Conservation (phyloP, 768 basidiomycete species). For the Calocybe gangraenosa region DNA sequence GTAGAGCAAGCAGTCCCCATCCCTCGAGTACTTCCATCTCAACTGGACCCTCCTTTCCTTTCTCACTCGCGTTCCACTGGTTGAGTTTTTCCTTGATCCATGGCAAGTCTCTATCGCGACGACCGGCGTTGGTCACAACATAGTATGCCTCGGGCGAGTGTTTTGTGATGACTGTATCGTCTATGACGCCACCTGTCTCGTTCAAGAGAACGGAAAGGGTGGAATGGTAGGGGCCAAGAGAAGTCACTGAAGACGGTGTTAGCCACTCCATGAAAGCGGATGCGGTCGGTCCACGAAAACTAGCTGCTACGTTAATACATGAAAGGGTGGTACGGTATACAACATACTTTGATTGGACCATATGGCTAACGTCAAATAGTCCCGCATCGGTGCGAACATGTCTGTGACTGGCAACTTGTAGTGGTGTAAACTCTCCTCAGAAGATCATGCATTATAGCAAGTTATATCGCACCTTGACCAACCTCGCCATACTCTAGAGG, state of each 20-base stretch:
- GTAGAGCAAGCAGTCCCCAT: slow-evolving; percentile 88
- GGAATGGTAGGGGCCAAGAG: slow-evolving; percentile 68
- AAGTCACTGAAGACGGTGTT: slow-evolving; percentile 75
- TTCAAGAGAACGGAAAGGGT: slow-evolving; percentile 90
- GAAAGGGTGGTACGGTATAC: background rate
- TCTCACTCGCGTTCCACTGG: slow-evolving; percentile 72
- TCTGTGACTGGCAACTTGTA: slow-evolving; percentile 80
- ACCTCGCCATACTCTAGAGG: slow-evolving; percentile 81
- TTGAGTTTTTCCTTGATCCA: slow-evolving; percentile 68
- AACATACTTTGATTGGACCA: slow-evolving; percentile 89
- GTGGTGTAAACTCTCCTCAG: background rate
- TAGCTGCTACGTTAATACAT: slow-evolving; percentile 23
- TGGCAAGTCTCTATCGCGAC: slow-evolving; percentile 73
- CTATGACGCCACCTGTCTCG: slow-evolving; percentile 88
- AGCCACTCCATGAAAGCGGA: slow-evolving; percentile 85
- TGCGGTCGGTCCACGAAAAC: slow-evolving; percentile 77
- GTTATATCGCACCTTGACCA: slow-evolving; percentile 59
- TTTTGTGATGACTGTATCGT: slow-evolving; percentile 91
- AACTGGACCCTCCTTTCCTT: slow-evolving; percentile 56
- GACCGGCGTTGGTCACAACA: slow-evolving; percentile 94
- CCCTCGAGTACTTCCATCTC: slow-evolving; percentile 76
- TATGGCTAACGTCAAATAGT: slow-evolving; percentile 96
- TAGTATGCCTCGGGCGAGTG: slow-evolving; percentile 80
- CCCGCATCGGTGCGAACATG: slow-evolving; percentile 82
- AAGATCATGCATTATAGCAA: background rate